Evolutionary conservation across 495 filamentous ascomycete genomes (phyloP).

Genomic region (Trichoderma parareesei): DNA sequence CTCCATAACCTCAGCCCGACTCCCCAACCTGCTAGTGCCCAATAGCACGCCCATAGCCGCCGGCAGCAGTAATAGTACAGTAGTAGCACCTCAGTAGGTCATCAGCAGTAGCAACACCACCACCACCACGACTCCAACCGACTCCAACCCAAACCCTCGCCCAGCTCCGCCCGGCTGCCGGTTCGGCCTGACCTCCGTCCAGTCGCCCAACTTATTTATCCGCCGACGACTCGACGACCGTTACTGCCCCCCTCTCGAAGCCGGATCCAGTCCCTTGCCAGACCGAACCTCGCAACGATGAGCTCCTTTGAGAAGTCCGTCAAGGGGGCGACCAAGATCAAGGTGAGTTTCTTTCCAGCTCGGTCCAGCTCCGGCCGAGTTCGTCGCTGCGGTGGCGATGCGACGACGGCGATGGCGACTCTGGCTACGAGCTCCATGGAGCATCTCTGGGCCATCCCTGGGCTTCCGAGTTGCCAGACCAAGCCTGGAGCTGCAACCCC

Average conservation of each 20-base stretch:
- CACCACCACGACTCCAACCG: background rate
- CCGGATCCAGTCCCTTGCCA: background rate
- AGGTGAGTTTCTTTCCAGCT: slow-evolving; percentile 46
- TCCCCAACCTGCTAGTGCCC: background rate
- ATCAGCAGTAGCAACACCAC: background rate
- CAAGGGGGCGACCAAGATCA: slow-evolving; percentile 90
- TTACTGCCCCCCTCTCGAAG: background rate
- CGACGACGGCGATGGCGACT: background rate
- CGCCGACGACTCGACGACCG: background rate
- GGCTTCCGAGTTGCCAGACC: background rate
- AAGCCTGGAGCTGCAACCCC: background rate
- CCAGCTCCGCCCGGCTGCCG: slow-evolving; percentile 6
- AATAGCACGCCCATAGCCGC: background rate
- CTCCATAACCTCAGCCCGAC: slow-evolving; percentile 6
- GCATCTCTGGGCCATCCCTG: background rate
- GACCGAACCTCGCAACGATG: background rate
- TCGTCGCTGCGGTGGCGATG: background rate
- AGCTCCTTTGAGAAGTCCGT: slow-evolving; percentile 87
- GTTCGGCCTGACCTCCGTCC: slow-evolving; percentile 5
- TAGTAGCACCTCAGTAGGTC: too few relatives aligned
- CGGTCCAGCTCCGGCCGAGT: background rate
- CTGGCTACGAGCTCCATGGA: background rate
- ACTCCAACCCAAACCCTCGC: slow-evolving; percentile 2
- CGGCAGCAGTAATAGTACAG: too few relatives aligned
- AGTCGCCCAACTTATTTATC: slow-evolving; percentile 8